A percentile compares a stretch with the other conserved stretches of the same genome.
Evolutionary conservation across 2,329 filamentous ascomycete species (phyloP).

Genomic region (Pseudogymnoascus sp.): DNA sequence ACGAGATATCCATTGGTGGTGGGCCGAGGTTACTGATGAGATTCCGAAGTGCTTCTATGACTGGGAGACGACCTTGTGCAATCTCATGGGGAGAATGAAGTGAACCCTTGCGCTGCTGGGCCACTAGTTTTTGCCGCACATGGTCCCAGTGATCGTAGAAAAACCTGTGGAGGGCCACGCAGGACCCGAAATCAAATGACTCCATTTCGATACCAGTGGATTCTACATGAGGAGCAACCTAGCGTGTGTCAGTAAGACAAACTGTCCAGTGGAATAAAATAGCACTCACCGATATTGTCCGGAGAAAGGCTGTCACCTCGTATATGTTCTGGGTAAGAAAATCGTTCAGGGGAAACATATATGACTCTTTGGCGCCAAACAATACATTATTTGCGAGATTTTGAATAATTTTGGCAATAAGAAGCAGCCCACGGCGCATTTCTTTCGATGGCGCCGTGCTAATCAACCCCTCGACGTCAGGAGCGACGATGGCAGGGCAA

Average conservation of each 20-base stretch:
- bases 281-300: conserved; percentile 55
- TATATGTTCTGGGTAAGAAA: conserved; percentile 64
- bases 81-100: conserved; percentile 49
- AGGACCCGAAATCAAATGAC: conserved; percentile 63
- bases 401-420: conserved; percentile 66
- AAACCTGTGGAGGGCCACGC: conserved; percentile 60
- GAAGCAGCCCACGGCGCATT: conserved; percentile 59
- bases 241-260: conserved; percentile 10
- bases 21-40: conserved; percentile 61
- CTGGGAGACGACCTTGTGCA: conserved; percentile 44
- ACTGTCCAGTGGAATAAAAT: background rate
- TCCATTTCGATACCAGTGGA: conserved; percentile 40
- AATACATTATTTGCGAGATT: conserved; percentile 66
- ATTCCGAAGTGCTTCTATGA: conserved; percentile 53
- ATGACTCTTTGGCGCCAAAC: conserved; percentile 64
- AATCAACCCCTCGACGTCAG: conserved; percentile 61
- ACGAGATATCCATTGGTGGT: conserved; percentile 60
- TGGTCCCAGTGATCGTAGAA: conserved; percentile 67
- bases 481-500: conserved; percentile 64
- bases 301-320: conserved; percentile 57
- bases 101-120: conserved; percentile 51
- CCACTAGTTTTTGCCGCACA: conserved; percentile 55
- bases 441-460: conserved; percentile 55
- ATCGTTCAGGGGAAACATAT: conserved; percentile 64
- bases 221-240: conserved; percentile 43